These are phyloP conservation scores for Bimuria novae-zelandiae DNA, from an alignment of 2,329 filamentous ascomycete species.

Conservation along the genomic window DNA sequence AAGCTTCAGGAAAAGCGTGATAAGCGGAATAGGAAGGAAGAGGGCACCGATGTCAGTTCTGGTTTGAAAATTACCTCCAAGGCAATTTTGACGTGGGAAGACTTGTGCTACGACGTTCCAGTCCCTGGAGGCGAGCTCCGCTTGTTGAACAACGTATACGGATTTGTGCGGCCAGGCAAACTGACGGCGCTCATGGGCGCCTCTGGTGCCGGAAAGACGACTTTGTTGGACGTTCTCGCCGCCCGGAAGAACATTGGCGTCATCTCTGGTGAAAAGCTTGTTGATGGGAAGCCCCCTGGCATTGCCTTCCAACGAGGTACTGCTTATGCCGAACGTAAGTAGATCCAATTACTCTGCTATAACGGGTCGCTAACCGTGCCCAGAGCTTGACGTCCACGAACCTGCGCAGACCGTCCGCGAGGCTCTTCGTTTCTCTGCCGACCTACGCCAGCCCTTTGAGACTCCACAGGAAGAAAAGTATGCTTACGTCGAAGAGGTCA, in stretches of 20 bases:
- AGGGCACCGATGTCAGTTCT: slow-evolving; percentile 47
- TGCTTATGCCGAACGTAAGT: slow-evolving; percentile 60
- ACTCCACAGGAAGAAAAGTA: slow-evolving; percentile 65
- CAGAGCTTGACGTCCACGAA: too few relatives aligned
- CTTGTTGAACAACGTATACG: slow-evolving; percentile 61
- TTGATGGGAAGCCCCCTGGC: slow-evolving; percentile 63
- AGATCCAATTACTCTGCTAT: neutral
- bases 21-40: slow-evolving; percentile 53
- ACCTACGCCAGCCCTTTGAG: slow-evolving; percentile 65
- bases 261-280: slow-evolving; percentile 64
- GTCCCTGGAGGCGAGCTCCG: slow-evolving; percentile 62
- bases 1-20: slow-evolving; percentile 65
- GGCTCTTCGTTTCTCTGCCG: slow-evolving; percentile 68
- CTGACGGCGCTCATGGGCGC: slow-evolving; percentile 54
- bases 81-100: slow-evolving; percentile 61
- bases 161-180: slow-evolving; percentile 61
- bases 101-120: slow-evolving; percentile 70
- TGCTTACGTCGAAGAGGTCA: slow-evolving; percentile 68
- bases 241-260: slow-evolving; percentile 68
- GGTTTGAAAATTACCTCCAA: slow-evolving; percentile 59
- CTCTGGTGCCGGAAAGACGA: slow-evolving; percentile 81
- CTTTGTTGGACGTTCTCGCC: slow-evolving; percentile 76
- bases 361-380: neutral
- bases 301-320: slow-evolving; percentile 67
- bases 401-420: slow-evolving; percentile 66